phyloP scores from a whole-genome alignment of 2,329 filamentous ascomycete species.

The Lomentospora prolificans region DNA sequence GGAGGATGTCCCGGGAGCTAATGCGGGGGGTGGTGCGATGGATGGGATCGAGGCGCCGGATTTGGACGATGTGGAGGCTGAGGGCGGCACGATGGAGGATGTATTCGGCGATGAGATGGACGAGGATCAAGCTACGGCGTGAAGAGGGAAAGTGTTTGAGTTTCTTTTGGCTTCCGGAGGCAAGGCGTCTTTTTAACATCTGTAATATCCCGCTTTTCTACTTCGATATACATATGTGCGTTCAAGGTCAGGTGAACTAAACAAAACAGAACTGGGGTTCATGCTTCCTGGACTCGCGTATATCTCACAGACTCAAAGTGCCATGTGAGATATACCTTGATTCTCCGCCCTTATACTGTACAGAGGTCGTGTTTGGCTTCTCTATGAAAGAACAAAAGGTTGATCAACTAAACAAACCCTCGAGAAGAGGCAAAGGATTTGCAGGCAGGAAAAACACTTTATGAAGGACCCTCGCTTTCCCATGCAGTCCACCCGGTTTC shows the following conservation, averaged over 20 bases:
- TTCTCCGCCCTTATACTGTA: background rate
- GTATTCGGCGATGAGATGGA: constrained; percentile 45
- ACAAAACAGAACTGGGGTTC: no score
- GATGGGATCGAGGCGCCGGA: constrained; percentile 33
- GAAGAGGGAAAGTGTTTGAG: background rate
- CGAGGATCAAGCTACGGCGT: constrained; percentile 29
- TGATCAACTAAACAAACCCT: no score
- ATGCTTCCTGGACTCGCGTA: no score
- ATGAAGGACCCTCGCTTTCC: constrained; percentile 4
- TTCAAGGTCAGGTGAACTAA: no score
- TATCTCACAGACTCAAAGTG: no score
- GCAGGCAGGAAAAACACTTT: background rate
- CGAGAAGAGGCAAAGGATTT: no score
- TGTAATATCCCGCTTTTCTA: background rate
- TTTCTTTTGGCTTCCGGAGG: background rate
- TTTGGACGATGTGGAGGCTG: constrained; percentile 32
- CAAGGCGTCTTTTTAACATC: background rate
- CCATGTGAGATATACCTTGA: background rate
- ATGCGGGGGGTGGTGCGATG: constrained; percentile 30
- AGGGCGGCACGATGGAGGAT: constrained; percentile 43
- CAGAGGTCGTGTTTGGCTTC: background rate
- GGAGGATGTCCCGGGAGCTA: constrained; percentile 18
- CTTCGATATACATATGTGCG: background rate
- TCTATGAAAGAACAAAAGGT: background rate
- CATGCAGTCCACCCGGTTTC: background rate